These are phyloP conservation scores for Aurantiochytrium sp. DNA, from an alignment of 108 stramenopile genomes.

Conservation along the genomic window DNA sequence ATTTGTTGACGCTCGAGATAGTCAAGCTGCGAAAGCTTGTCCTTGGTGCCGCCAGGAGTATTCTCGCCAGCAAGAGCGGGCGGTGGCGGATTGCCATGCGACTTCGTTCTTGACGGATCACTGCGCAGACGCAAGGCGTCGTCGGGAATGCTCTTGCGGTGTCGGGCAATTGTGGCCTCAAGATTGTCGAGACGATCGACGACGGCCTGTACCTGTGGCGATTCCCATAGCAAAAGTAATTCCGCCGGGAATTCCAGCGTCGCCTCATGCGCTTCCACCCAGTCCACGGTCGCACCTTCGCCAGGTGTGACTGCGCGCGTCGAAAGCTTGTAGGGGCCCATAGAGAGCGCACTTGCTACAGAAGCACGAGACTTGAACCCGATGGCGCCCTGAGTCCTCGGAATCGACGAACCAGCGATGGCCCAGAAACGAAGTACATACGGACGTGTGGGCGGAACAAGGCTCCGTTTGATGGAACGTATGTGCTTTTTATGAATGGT, in stretches of 20 bases:
- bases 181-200: not conserved
- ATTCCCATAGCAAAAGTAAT: not conserved
- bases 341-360: not conserved
- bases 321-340: not conserved
- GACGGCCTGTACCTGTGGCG: not conserved
- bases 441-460: not conserved
- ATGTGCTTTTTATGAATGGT: not conserved
- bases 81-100: not conserved
- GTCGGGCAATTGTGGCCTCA: not conserved
- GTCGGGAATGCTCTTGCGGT: not conserved
- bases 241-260: not conserved
- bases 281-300: not conserved
- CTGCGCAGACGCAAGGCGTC: not conserved
- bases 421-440: conserved; percentile 28
- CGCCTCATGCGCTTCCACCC: not conserved
- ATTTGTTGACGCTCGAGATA: not conserved
- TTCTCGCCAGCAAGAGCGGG: not conserved
- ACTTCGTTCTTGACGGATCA: not conserved
- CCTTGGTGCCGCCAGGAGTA: not conserved
- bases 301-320: not conserved
- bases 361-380: not conserved
- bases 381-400: not conserved
- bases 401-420: conserved; percentile 32
- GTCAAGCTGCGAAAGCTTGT: not conserved
- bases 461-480: not conserved